phyloP scores from a whole-genome alignment of 495 filamentous ascomycete genomes.

The Hypoxylon fragiforme region DNA sequence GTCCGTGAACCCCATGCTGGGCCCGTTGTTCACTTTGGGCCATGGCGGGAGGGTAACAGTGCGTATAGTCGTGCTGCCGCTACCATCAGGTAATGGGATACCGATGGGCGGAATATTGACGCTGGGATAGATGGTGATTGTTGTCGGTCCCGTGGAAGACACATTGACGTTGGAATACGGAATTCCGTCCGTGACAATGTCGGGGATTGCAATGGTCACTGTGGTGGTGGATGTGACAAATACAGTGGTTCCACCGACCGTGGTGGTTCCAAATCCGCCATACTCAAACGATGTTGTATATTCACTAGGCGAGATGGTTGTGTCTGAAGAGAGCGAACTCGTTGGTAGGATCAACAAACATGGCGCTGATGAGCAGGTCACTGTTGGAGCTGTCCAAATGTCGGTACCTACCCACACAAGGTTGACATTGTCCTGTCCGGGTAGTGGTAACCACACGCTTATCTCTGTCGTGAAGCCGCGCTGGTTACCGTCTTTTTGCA shows the following conservation, averaged over 20 bases:
- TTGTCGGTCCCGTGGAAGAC: not conserved
- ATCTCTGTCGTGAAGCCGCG: conserved; percentile 29
- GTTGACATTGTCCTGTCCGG: conserved; percentile 16
- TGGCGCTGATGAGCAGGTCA: conserved; percentile 2
- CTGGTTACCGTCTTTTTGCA: conserved; percentile 4
- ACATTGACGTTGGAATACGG: conserved; percentile 14
- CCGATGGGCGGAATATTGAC: conserved; percentile 22
- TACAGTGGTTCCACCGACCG: not conserved
- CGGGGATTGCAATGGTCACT: conserved; percentile 12
- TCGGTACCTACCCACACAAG: conserved; percentile 24
- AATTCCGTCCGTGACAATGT: conserved; percentile 6
- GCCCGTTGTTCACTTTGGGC: conserved; percentile 14
- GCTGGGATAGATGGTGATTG: conserved; percentile 5
- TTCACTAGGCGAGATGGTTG: conserved; percentile 3
- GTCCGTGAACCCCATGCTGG: too few species aligned
- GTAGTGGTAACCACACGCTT: conserved; percentile 29
- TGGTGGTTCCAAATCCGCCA: conserved; percentile 8
- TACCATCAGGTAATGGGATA: conserved; percentile 5
- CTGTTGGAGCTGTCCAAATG: conserved; percentile 12
- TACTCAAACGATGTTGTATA: conserved; percentile 32
- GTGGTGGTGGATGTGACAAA: conserved; percentile 23
- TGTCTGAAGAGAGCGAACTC: conserved; percentile 1
- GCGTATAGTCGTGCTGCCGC: conserved; percentile 12
- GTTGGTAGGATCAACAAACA: conserved; percentile 29
- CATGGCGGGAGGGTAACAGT: conserved; percentile 23